phyloP scores from a whole-genome alignment of 2,329 filamentous ascomycete genomes.

The Claviceps digitariae region DNA sequence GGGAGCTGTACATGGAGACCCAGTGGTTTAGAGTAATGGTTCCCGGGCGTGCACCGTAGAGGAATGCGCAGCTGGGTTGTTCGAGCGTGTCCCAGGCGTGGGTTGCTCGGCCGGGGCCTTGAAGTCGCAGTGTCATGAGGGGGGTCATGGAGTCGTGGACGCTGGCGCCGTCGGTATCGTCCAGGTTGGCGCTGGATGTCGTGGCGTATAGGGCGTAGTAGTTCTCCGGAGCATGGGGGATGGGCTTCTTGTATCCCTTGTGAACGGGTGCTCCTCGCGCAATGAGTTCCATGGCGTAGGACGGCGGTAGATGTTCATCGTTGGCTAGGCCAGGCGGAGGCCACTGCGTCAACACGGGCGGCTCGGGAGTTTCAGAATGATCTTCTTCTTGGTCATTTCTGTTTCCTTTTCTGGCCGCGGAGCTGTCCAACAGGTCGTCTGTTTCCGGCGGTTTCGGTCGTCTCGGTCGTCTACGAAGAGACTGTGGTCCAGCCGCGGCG shows the following conservation, averaged over 20 bases:
- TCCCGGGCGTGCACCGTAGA: constrained; percentile 51
- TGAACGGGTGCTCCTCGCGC: constrained; percentile 43
- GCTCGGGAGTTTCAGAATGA: background rate
- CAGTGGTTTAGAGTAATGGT: constrained; percentile 62
- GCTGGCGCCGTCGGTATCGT: constrained; percentile 33
- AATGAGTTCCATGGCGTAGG: constrained; percentile 43
- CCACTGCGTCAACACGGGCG: constrained; percentile 27
- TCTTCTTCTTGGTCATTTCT: background rate
- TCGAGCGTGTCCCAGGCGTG: constrained; percentile 59
- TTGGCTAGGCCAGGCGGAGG: constrained; percentile 38
- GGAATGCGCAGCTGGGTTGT: constrained; percentile 58
- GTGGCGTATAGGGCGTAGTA: constrained; percentile 45
- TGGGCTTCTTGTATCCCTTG: constrained; percentile 37
- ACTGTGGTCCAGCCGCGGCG: constrained; percentile 2
- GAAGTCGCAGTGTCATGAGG: constrained; percentile 41
- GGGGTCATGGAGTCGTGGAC: constrained; percentile 43
- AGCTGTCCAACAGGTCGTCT: background rate
- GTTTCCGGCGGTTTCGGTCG: constrained; percentile 22
- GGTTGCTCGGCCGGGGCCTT: constrained; percentile 26
- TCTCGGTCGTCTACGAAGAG: constrained; percentile 28
- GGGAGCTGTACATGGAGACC: constrained; percentile 43
- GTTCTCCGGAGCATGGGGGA: constrained; percentile 41
- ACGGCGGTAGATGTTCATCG: constrained; percentile 36
- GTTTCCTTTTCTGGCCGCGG: background rate
- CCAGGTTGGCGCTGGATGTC: constrained; percentile 27